These are phyloP conservation scores for Scleromitrula shiraiana DNA, from an alignment of 2,329 filamentous ascomycete genomes.

Conservation along the genomic window DNA sequence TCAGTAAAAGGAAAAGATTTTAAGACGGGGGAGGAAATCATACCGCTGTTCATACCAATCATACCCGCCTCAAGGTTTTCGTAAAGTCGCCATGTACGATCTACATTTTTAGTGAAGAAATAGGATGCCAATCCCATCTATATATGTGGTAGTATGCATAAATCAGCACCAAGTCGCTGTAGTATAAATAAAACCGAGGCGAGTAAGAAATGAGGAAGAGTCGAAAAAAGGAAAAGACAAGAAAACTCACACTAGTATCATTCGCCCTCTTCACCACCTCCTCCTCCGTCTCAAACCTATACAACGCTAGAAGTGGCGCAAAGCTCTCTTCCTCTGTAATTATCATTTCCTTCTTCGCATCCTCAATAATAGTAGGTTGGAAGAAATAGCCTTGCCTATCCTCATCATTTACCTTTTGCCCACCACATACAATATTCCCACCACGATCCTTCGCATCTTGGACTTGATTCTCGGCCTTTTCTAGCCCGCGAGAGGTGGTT, in stretches of 20 bases:
- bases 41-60: slow-evolving; percentile 57
- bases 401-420: slow-evolving; percentile 43
- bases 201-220: too few species aligned
- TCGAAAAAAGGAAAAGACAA: neutral
- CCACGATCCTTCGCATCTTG: slow-evolving; percentile 56
- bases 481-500: slow-evolving; percentile 46
- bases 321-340: slow-evolving; percentile 56
- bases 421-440: slow-evolving; percentile 56
- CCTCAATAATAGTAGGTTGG: slow-evolving; percentile 56
- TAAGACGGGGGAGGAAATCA: slow-evolving; percentile 21
- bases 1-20: neutral
- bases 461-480: slow-evolving; percentile 52
- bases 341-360: slow-evolving; percentile 50
- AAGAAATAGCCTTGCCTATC: slow-evolving; percentile 56
- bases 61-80: slow-evolving; percentile 63
- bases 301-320: slow-evolving; percentile 55
- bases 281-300: slow-evolving; percentile 58
- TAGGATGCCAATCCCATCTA: slow-evolving; percentile 58
- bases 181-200: too few species aligned
- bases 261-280: slow-evolving; percentile 54
- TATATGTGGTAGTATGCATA: slow-evolving; percentile 7
- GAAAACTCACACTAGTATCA: slow-evolving; percentile 36
- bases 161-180: too few species aligned
- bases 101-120: slow-evolving; percentile 60
- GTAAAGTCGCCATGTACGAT: slow-evolving; percentile 56